Evolutionary conservation across 192 early-diverging fungal species (phyloP).

Genomic region (Coemansia sp.): DNA sequence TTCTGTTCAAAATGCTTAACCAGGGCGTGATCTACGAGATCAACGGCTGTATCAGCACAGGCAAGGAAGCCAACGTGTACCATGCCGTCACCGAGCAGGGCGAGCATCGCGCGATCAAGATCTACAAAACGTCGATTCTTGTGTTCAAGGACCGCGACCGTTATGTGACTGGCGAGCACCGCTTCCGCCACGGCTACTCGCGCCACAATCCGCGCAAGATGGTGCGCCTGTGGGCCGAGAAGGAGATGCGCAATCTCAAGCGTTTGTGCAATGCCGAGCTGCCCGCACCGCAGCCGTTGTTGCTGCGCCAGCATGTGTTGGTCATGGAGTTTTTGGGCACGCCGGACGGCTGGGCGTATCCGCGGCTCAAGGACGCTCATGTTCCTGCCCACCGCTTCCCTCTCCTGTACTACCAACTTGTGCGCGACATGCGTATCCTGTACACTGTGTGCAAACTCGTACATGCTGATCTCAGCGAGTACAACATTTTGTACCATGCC

Average conservation of each 20-base stretch:
- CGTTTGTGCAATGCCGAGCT: constrained; percentile 82
- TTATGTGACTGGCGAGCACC: constrained; percentile 92
- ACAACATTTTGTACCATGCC: constrained; percentile 92
- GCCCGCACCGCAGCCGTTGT: constrained; percentile 84
- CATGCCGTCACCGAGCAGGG: constrained; percentile 86
- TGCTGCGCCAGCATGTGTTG: constrained; percentile 89
- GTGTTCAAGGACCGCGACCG: constrained; percentile 97
- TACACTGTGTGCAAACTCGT: constrained; percentile 92
- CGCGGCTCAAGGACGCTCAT: constrained; percentile 89
- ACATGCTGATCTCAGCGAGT: constrained; percentile 97
- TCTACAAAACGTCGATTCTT: constrained; percentile 98
- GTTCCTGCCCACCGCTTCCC: constrained; percentile 74
- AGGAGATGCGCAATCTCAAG: constrained; percentile 98
- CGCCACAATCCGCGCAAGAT: constrained; percentile 96
- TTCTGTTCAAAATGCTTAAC: constrained; percentile 95
- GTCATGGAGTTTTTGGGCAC: constrained; percentile 95
- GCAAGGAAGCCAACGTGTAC: constrained; percentile 99
- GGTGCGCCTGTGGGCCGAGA: constrained; percentile 98
- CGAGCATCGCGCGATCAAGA: constrained; percentile 87
- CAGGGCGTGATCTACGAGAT: constrained; percentile 85
- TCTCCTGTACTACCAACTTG: constrained; percentile 76
- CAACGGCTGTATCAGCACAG: constrained; percentile 96
- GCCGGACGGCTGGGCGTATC: constrained; percentile 89
- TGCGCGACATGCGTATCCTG: constrained; percentile 86
- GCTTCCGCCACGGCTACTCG: constrained; percentile 93